Evolutionary conservation across 441 rosid genomes (phyloP).

Genomic region (Populus trichocarpa): DNA sequence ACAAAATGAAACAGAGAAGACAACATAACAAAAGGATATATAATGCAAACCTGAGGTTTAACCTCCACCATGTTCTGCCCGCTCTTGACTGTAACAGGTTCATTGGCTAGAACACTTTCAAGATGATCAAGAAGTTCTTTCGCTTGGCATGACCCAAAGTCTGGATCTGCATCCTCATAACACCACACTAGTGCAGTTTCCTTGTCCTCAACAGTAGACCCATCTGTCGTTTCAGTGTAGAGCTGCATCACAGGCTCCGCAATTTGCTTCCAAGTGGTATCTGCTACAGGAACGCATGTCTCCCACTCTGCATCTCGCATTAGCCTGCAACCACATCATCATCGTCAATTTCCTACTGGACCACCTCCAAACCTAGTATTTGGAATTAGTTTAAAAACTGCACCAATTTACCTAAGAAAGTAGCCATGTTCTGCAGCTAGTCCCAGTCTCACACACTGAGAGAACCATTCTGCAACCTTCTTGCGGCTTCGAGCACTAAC

Average conservation of each 20-base stretch:
- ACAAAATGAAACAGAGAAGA: background rate
- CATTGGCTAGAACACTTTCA: slow-evolving; percentile 85
- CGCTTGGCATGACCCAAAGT: slow-evolving; percentile 23
- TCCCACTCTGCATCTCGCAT: slow-evolving; percentile 69
- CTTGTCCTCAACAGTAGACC: slow-evolving; percentile 78
- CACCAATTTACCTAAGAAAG: slow-evolving; percentile 53
- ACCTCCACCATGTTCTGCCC: slow-evolving; percentile 79
- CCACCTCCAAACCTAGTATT: background rate
- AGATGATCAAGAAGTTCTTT: slow-evolving; percentile 92
- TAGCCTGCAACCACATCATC: slow-evolving; percentile 35
- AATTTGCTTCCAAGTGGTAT: slow-evolving; percentile 79
- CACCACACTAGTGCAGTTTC: slow-evolving; percentile 83
- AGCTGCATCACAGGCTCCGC: slow-evolving; percentile 93
- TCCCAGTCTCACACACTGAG: slow-evolving; percentile 63
- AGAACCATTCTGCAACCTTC: slow-evolving; percentile 71
- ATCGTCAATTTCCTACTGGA: slow-evolving; percentile 9
- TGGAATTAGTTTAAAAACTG: background rate
- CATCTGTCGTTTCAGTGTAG: slow-evolving; percentile 82
- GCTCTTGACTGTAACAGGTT: slow-evolving; percentile 87
- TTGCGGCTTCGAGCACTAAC: slow-evolving; percentile 72
- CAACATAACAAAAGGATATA: background rate
- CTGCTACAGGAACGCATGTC: slow-evolving; percentile 54
- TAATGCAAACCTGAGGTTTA: slow-evolving; percentile 75
- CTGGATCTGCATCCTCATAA: slow-evolving; percentile 89
- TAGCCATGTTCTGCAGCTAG: slow-evolving; percentile 85